Percentiles rank a stretch among this genome's conserved stretches.
Evolutionary conservation across 2,329 filamentous ascomycete genomes (phyloP).

Genomic region (Aureobasidium vineae): DNA sequence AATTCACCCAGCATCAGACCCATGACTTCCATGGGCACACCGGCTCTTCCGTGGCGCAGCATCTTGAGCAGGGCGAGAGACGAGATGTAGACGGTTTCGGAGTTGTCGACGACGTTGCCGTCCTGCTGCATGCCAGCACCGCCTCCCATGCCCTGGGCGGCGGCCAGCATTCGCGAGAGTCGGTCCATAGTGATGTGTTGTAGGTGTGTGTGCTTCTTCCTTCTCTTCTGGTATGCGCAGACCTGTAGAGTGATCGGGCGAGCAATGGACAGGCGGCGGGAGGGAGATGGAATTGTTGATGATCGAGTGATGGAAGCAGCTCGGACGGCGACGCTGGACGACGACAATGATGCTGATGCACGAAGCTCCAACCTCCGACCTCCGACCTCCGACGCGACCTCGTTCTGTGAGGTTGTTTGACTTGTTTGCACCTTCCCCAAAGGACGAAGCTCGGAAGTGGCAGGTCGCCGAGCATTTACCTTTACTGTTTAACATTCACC

Average conservation of each 20-base stretch:
- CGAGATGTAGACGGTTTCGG: conserved; percentile 98
- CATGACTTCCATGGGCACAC: conserved; percentile 99
- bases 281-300: not conserved
- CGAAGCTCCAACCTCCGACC: conserved; percentile 3
- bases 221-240: conserved; percentile 4
- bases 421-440: conserved; percentile 11
- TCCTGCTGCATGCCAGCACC: conserved; percentile 63
- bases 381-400: not conserved
- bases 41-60: conserved; percentile 93
- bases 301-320: not conserved
- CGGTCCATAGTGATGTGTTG: conserved; percentile 67
- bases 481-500: not conserved
- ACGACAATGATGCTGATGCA: conserved; percentile 3
- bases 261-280: not conserved
- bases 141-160: conserved; percentile 64
- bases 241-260: not conserved
- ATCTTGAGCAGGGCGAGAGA: conserved; percentile 97
- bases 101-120: conserved; percentile 95
- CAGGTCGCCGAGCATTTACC: not conserved
- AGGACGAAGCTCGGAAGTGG: not conserved
- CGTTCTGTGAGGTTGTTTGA: not conserved
- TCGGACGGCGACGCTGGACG: conserved; percentile 14
- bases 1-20: conserved; percentile 98
- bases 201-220: conserved; percentile 6
- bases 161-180: conserved; percentile 81